Evolutionary conservation across 331 rosid species (phyloP).

Genomic region (Cydonia oblonga): DNA sequence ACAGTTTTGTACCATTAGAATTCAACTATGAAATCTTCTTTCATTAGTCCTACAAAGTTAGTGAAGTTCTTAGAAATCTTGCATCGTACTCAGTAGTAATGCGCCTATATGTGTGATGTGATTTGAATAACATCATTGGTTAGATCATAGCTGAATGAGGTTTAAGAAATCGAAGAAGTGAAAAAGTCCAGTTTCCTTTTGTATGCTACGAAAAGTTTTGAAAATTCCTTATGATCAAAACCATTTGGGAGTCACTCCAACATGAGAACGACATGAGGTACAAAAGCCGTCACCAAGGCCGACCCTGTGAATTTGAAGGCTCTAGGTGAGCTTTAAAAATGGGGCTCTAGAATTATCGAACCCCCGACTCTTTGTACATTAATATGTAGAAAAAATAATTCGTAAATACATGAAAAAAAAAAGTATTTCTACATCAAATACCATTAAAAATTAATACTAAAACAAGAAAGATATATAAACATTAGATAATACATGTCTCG

Average conservation of each 20-base stretch:
- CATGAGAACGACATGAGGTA: background rate
- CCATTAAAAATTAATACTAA: too few relatives aligned
- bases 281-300: background rate
- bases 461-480: too few relatives aligned
- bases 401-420: too few relatives aligned
- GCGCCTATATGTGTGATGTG: background rate
- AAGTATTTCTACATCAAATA: too few relatives aligned
- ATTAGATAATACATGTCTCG: too few relatives aligned
- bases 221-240: background rate
- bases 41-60: slow-evolving; percentile 11
- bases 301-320: too few relatives aligned
- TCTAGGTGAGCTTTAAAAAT: too few relatives aligned
- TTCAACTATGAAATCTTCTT: slow-evolving; percentile 7
- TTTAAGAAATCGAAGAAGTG: background rate
- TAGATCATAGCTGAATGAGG: background rate
- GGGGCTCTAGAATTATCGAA: too few relatives aligned
- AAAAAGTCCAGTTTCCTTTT: background rate
- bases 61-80: background rate
- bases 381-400: too few relatives aligned
- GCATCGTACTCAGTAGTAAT: background rate
- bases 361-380: too few relatives aligned
- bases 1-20: slow-evolving; percentile 31
- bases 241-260: too few relatives aligned
- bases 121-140: background rate
- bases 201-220: background rate